Evolutionary conservation across 495 filamentous ascomycete genomes (phyloP), one percentile per base, ranked within the genome.

Genomic region (Penicillium ucsense): DNA sequence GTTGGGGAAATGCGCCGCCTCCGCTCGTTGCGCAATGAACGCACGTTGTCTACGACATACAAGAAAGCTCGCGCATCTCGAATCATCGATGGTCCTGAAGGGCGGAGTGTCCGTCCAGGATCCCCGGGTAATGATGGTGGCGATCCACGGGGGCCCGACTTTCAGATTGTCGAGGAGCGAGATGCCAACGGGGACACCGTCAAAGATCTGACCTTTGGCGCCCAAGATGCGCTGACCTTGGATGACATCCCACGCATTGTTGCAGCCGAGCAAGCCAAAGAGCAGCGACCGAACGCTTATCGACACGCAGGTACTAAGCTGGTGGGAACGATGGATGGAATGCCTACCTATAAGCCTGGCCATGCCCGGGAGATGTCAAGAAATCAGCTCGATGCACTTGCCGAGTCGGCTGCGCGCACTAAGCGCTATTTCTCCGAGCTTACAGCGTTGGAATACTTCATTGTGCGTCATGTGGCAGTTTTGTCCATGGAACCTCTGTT

Each of bases 201-300:
- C 27, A 82, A 79, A 28, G 84, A 89, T 45, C 71, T 89, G 51
- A 87, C 86, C 40, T 86, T 98, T 53, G 88, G 86, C n/a, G 79
- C 86, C 53, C 85, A 91, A 48, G 89, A 96, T 70, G 86, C 88
- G 9, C 73, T 97, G 33, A 95, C 89, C 4, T 71, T 99, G 47
- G 92, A 97, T 63, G 92, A 99, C 60, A 96, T 99, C 51, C 91
- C 92, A n/a, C 77, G 91, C 51, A 94, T 99, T 52, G 88, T 96
- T 38, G 92, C 92, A 3, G 88, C 91, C 6, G 88, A 96, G 56
- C 92, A 97, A 68, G 90, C 92, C 30, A 83, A 85, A 60, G 90
- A 95, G 60, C 90, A 94, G 61, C 80, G 89, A 45, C 83, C 89
- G 11, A 94, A 87, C 58, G 89, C 88, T 34, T 85, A 80, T 50